phyloP scores from a whole-genome alignment of 2,329 filamentous ascomycete species.

The Penicillium vulpinum region DNA sequence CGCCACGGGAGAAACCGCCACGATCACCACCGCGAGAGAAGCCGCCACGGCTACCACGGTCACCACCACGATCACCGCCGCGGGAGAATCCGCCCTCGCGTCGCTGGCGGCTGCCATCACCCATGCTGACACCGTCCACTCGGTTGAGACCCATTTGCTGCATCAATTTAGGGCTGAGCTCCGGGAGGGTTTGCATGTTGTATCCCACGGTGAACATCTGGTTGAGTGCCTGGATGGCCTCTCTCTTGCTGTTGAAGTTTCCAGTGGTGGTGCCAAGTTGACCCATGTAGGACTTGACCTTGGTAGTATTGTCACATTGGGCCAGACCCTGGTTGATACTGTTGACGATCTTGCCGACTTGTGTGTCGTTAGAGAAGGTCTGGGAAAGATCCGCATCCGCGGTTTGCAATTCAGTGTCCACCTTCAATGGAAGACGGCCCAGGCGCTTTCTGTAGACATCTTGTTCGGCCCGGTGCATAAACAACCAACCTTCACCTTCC shows the following conservation, averaged over 20 bases:
- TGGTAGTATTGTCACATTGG: constrained; percentile 25
- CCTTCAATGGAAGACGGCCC: constrained; percentile 56
- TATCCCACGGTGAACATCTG: constrained; percentile 49
- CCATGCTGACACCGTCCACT: constrained; percentile 29
- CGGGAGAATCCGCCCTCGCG: constrained; percentile 5
- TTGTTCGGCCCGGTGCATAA: constrained; percentile 56
- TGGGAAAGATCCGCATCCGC: constrained; percentile 38
- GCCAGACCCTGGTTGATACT: constrained; percentile 47
- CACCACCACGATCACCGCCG: neutral
- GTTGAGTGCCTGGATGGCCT: constrained; percentile 48
- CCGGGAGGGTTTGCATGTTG: constrained; percentile 46
- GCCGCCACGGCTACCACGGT: constrained; percentile 1
- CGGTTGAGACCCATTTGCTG: constrained; percentile 32
- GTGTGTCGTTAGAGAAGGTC: constrained; percentile 9
- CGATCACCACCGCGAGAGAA: constrained; percentile 2
- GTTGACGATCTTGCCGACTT: constrained; percentile 23
- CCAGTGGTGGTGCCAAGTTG: constrained; percentile 23
- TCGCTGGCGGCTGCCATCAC: neutral
- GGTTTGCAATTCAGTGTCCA: constrained; percentile 49
- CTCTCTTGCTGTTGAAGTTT: constrained; percentile 36
- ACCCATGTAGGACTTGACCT: constrained; percentile 34
- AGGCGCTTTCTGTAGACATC: constrained; percentile 52
- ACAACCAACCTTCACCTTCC: constrained; percentile 62
- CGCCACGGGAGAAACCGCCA: neutral
- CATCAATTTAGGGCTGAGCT: constrained; percentile 23